Base-by-base conservation (phyloP, 345 rosid genomes). In the Moricandia moricandioides region DNA sequence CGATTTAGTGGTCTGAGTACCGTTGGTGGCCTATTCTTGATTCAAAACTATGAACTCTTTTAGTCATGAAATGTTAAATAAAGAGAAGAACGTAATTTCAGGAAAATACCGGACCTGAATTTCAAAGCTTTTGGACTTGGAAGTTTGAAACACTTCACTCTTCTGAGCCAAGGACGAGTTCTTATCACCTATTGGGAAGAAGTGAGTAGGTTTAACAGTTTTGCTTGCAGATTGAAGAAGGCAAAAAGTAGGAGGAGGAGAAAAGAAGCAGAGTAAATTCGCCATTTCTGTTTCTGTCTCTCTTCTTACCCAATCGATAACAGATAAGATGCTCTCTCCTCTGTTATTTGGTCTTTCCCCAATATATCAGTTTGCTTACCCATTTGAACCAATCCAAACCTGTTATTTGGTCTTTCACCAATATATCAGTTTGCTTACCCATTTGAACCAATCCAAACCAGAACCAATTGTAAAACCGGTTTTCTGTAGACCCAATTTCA, bases 81-180 rank as follows among this genome's bases (percentile, higher is more conserved):
- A 37, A 37, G 40, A 40, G 47, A 40, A 10, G 54, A 47, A 6
- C 18, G n/a, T 6, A 13, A 4, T 10, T 39, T 11, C n/a, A 13
- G 14, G 13, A 43, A 4, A 43, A 43, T 4, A 47, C 24, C 54
- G n/a, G 18, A 47, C 97, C 92, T 88, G 86, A 33, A 81, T 82
- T 70, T 86, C 86, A 51, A 88, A 84, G 55, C 87, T 84, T 73
- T 74, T 86, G 81, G 81, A 71, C 80, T 82, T 89, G 55, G 78
- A 78, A 74, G 55, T 84, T 63, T 75, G 78, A 79, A 88, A 79
- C 69, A 77, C 78, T 75, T 79, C 75, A 66, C 68, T 84, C 77
- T 66, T 78, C 43, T 57, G 71, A 2, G 45, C 67, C 34, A 56
- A 21, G 24, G 24, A 21, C 24, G 24, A 55, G 45, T 54, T 31